A percentile compares a stretch with the other conserved stretches of the same genome.
Conservation (phyloP, 371 early-diverging fungal genomes). For the Mortierella sp. region DNA sequence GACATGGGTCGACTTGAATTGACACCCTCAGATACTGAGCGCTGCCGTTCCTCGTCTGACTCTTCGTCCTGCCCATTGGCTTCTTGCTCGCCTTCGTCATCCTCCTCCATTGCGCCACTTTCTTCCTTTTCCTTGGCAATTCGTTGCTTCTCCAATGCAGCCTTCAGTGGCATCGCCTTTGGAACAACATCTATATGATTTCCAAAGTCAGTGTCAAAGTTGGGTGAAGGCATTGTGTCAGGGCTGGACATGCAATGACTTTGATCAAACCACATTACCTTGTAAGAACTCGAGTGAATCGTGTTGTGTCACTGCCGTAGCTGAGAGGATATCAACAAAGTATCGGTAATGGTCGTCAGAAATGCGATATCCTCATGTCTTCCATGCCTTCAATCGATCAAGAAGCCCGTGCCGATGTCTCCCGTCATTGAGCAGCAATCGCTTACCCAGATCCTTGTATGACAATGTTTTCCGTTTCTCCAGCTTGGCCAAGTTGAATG, state of each 20-base stretch:
- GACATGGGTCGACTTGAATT: slow-evolving; percentile 33
- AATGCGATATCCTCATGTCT: too few species aligned
- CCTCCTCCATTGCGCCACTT: slow-evolving; percentile 22
- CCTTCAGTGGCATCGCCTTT: slow-evolving; percentile 64
- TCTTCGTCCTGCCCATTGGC: slow-evolving; percentile 11
- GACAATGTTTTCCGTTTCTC: slow-evolving; percentile 80
- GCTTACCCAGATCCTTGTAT: slow-evolving; percentile 81
- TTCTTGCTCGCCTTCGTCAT: slow-evolving; percentile 32
- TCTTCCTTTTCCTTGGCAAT: slow-evolving; percentile 56
- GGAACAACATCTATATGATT: slow-evolving; percentile 69
- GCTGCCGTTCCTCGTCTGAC: slow-evolving; percentile 1
- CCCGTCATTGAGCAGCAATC: too few species aligned
- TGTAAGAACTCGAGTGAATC: slow-evolving; percentile 52
- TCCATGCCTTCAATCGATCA: too few species aligned
- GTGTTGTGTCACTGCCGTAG: slow-evolving; percentile 47
- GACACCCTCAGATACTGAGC: slow-evolving; percentile 11
- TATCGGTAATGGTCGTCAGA: too few species aligned
- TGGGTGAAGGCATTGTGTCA: too few species aligned
- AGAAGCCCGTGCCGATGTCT: too few species aligned
- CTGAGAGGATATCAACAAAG: slow-evolving; percentile 9
- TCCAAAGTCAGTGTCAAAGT: too few species aligned
- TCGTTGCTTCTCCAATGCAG: slow-evolving; percentile 66
- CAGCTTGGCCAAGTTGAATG: slow-evolving; percentile 68
- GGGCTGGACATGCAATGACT: too few species aligned
- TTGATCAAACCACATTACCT: slow-evolving; percentile 29